These are phyloP conservation scores for Fusarium verticillioides DNA, from an alignment of 2,329 filamentous ascomycete genomes.

Conservation along the genomic window DNA sequence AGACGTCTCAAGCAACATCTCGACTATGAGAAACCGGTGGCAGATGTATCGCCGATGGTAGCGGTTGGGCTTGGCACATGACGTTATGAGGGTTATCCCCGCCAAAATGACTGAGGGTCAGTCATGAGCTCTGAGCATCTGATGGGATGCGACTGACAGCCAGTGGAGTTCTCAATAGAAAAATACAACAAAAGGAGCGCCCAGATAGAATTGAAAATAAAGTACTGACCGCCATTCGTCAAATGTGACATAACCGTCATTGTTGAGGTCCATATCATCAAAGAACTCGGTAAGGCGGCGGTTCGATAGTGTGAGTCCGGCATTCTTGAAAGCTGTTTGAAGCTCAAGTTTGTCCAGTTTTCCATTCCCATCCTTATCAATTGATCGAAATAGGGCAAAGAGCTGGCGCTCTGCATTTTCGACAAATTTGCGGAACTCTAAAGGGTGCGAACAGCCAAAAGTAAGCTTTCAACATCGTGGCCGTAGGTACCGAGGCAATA, in stretches of 20 bases:
- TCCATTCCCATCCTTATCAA: conserved; percentile 87
- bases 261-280: conserved; percentile 86
- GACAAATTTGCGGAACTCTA: conserved; percentile 92
- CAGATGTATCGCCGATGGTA: conserved; percentile 20
- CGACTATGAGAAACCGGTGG: background rate
- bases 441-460: conserved; percentile 12
- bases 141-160: conserved; percentile 29
- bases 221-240: conserved; percentile 93
- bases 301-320: conserved; percentile 81
- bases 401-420: conserved; percentile 88
- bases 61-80: conserved; percentile 43
- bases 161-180: background rate
- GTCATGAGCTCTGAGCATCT: conserved; percentile 40
- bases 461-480: conserved; percentile 34
- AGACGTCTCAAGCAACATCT: conserved; percentile 1
- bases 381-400: conserved; percentile 81
- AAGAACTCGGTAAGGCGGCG: conserved; percentile 88
- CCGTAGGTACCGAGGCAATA: conserved; percentile 24
- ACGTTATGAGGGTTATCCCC: conserved; percentile 42
- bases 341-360: conserved; percentile 89
- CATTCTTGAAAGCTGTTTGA: conserved; percentile 77
- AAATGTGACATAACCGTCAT: conserved; percentile 88
- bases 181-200: background rate
- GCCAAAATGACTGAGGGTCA: conserved; percentile 45
- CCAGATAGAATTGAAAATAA: conserved; percentile 16